Conservation (phyloP, 768 basidiomycete species). For the Floccularia luteovirens region DNA sequence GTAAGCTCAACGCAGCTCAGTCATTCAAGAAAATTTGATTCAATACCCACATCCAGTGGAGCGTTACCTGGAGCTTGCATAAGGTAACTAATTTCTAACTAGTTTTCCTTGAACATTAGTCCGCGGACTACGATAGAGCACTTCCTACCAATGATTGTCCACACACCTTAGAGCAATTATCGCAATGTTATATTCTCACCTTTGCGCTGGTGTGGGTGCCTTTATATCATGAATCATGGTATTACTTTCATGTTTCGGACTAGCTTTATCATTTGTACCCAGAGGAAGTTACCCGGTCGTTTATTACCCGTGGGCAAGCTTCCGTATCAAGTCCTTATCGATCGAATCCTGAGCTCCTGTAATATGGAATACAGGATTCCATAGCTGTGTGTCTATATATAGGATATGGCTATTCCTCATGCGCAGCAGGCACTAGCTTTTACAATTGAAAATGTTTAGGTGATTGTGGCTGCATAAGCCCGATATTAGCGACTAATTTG, state of each 20-base stretch:
- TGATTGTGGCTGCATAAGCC: neutral
- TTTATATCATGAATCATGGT: neutral
- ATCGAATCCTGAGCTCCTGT: neutral
- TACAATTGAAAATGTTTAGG: neutral
- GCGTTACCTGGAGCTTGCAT: slow-evolving; percentile 80
- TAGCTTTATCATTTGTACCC: neutral
- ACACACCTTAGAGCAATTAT: neutral
- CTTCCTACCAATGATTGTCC: neutral
- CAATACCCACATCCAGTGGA: slow-evolving; percentile 46
- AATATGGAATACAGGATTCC: neutral
- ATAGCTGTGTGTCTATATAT: neutral
- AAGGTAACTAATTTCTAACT: neutral
- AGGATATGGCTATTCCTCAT: too few relatives aligned
- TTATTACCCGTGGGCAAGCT: too few relatives aligned
- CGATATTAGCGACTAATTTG: slow-evolving; percentile 1
- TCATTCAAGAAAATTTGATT: neutral
- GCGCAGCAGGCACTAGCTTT: neutral
- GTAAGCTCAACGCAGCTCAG: slow-evolving; percentile 37
- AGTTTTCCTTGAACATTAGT: neutral
- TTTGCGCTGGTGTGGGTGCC: neutral
- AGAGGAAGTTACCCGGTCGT: too few relatives aligned
- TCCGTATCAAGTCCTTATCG: neutral
- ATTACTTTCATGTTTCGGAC: neutral
- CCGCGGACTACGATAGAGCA: neutral
- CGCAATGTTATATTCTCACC: neutral